A percentile compares a stretch with the other conserved stretches of the same genome.
These are phyloP conservation scores for Jamesozyma lodderae DNA, from an alignment of 805 yeast genomes.

Conservation along the genomic window DNA sequence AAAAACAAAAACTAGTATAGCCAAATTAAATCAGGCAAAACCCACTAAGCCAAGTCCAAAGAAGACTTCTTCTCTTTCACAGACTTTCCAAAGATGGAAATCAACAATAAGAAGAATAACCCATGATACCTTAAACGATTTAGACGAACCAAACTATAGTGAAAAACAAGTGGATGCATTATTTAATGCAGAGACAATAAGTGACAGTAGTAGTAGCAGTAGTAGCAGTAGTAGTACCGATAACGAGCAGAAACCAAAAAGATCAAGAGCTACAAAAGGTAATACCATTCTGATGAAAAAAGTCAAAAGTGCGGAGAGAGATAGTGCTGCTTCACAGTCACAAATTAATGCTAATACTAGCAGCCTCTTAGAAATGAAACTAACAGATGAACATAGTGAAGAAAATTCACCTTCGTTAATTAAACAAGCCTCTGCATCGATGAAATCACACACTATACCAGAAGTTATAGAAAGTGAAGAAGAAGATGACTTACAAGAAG, in stretches of 20 bases:
- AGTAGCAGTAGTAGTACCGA: not conserved
- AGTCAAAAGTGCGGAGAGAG: slow-evolving; percentile 8
- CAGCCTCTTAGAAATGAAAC: slow-evolving; percentile 15
- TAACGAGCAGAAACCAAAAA: not conserved
- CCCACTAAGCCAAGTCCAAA: too few species aligned
- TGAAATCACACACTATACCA: not conserved
- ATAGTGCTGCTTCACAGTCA: slow-evolving; percentile 11
- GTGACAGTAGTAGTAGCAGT: not conserved
- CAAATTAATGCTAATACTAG: slow-evolving; percentile 1
- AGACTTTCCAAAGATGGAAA: slow-evolving; percentile 19
- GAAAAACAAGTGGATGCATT: slow-evolving; percentile 19
- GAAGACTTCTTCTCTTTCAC: slow-evolving; percentile 6
- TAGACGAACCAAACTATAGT: slow-evolving; percentile 11
- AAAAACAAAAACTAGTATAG: not conserved
- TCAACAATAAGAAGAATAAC: slow-evolving; percentile 14
- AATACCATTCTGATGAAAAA: not conserved
- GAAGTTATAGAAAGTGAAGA: too few species aligned
- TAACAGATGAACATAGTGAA: slow-evolving; percentile 15
- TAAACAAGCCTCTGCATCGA: not conserved
- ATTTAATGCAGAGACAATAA: slow-evolving; percentile 8
- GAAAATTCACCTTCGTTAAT: not conserved
- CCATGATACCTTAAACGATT: slow-evolving; percentile 16
- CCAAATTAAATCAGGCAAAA: not conserved
- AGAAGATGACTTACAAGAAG: slow-evolving; percentile 10
- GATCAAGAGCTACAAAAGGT: too few species aligned